A percentile compares a stretch with the other conserved stretches of the same genome.
These are phyloP conservation scores for Tricholoma bakamatsutake DNA, from an alignment of 768 basidiomycete genomes.

Conservation along the genomic window DNA sequence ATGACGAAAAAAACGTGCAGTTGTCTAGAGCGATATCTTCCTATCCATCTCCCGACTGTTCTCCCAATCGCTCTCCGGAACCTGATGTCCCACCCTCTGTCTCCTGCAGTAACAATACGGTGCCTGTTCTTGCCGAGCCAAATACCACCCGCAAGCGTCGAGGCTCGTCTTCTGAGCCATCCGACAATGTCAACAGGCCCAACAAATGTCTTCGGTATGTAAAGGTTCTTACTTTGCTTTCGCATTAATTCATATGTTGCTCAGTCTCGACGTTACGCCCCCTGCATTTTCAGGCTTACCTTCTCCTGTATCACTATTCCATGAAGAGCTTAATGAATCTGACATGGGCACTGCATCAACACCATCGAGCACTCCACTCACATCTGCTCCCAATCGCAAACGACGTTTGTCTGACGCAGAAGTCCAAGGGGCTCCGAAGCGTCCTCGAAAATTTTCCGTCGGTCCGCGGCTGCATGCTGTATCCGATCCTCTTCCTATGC, in stretches of 20 bases:
- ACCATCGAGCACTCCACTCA: neutral
- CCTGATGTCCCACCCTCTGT: neutral
- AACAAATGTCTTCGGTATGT: conserved; percentile 15
- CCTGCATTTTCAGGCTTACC: conserved; percentile 1
- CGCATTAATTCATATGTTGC: neutral
- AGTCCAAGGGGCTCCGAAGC: conserved; percentile 17
- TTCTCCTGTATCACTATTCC: conserved; percentile 9
- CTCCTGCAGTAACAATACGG: neutral
- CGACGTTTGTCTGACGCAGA: conserved; percentile 32
- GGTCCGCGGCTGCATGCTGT: conserved; percentile 18
- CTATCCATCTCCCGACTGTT: conserved; percentile 16
- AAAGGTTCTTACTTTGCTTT: neutral
- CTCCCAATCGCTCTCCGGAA: conserved; percentile 9
- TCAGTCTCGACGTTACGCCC: neutral
- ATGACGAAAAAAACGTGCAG: neutral
- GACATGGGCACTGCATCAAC: neutral
- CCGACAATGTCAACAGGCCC: neutral
- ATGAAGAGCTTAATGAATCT: neutral
- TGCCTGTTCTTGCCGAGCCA: neutral
- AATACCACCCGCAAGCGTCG: conserved; percentile 13
- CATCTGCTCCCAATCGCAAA: conserved; percentile 22
- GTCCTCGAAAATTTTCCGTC: conserved; percentile 14
- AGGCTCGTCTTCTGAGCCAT: neutral
- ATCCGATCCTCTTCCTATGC: conserved; percentile 24
- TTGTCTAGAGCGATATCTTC: neutral